phyloP scores from a whole-genome alignment of 352 stramenopile species.

The Thraustotheca clavata region DNA sequence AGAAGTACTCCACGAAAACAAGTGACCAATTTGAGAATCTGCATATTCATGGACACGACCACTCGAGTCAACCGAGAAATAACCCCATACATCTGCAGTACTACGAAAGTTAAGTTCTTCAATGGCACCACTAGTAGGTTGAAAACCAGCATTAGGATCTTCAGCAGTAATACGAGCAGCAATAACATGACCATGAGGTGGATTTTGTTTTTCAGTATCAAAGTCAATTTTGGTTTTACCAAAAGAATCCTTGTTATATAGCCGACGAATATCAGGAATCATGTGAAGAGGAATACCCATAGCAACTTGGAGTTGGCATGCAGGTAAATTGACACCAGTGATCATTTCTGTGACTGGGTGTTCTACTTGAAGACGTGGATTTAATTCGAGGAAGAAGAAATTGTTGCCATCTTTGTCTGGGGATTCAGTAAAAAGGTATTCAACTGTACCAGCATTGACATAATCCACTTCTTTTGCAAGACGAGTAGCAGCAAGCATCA shows the following conservation, averaged over 20 bases:
- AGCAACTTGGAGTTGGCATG: slow-evolving; percentile 96
- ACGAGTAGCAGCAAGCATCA: slow-evolving; percentile 96
- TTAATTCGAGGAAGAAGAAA: slow-evolving; percentile 99
- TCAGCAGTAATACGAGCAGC: slow-evolving; percentile 99
- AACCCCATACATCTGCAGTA: slow-evolving; percentile 99
- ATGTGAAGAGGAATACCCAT: slow-evolving; percentile 99
- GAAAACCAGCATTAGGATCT: slow-evolving; percentile 99
- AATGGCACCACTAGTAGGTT: slow-evolving; percentile 95
- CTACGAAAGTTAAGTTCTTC: slow-evolving; percentile 99
- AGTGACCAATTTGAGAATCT: slow-evolving; percentile 99
- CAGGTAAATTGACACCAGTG: slow-evolving; percentile 95
- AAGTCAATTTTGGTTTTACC: slow-evolving; percentile 95
- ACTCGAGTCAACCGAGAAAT: slow-evolving; percentile 99
- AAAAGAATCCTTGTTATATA: slow-evolving; percentile 95
- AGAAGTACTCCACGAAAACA: slow-evolving; percentile 96
- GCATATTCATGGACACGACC: slow-evolving; percentile 99
- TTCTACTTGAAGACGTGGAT: slow-evolving; percentile 98
- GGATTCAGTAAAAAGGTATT: slow-evolving; percentile 98
- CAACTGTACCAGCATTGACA: slow-evolving; percentile 98
- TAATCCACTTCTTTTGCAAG: slow-evolving; percentile 99
- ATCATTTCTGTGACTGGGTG: slow-evolving; percentile 99
- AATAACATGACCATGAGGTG: slow-evolving; percentile 94
- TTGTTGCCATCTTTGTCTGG: slow-evolving; percentile 84
- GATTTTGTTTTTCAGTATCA: slow-evolving; percentile 68
- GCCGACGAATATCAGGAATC: slow-evolving; percentile 96